Base-by-base conservation (phyloP, 768 basidiomycete species). In the Lentinula raphanica region DNA sequence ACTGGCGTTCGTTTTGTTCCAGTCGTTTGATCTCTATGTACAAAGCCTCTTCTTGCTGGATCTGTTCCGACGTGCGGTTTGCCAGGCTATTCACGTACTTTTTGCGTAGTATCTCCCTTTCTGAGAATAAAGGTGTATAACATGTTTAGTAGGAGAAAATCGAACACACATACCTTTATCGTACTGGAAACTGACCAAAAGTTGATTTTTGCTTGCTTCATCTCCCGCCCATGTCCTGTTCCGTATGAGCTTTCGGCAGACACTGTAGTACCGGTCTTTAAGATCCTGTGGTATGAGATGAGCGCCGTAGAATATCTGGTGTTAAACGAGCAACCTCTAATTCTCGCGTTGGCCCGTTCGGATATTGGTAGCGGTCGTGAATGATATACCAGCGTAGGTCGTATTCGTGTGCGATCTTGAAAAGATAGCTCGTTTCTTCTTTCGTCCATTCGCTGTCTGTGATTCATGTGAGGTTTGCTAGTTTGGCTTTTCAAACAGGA, bases 11-110 rank as follows among this genome's bases (percentile, higher is more conserved):
- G 59, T 81, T 92, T 72, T 98, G 96, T 68, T 98, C 95, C 50
- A 99, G 79, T n/a, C 92, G 85, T 67, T 95, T 94, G 50, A 96
- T 81, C 70, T 98, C 94, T 61, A 98, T 75, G 72, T 91, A 98
- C 3, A 99, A 78, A 7, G 92, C 90, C 65, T 98, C 95, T 76
- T 98, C 97, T 69, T 99, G 95, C 17, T 87, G 88, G 44, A 96
- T 87, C 72, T 98, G 92, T 49, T 89, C 85, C 3, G 86, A 80
- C 0, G 93, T 90, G n/a, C 96, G 86, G 58, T 81, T 84, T 72
- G 94, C 92, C n/a, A 98, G 83, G 60, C 86, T 90, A 8, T 79
- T 73, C 13, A 98, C 79, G 66, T 98, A 97, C 58, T 86, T 85
- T 71, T 94, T 97, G 58, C 97, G 87, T 62, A 85, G 87, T 21